Conservation (phyloP, 331 rosid genomes). For the Rosa hybrid region DNA sequence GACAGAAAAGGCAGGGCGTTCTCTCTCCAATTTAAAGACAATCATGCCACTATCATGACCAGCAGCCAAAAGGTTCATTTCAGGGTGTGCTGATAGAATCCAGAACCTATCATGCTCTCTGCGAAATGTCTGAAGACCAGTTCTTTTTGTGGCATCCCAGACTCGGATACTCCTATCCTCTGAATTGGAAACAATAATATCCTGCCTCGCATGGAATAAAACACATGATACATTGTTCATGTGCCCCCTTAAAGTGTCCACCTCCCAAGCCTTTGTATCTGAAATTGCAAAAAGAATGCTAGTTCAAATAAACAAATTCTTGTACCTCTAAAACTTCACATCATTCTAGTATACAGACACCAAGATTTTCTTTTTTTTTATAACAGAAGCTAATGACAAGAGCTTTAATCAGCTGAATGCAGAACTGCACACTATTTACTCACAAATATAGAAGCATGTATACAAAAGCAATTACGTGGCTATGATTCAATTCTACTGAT, state of each 20-base stretch:
- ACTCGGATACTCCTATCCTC: constrained; percentile 97
- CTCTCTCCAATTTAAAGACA: constrained; percentile 22
- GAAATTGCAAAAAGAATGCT: constrained; percentile 27
- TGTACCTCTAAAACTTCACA: neutral
- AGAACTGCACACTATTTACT: neutral
- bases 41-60: constrained; percentile 34
- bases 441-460: neutral
- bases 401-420: neutral
- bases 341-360: neutral
- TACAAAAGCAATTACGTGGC: neutral
- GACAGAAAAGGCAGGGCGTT: constrained; percentile 28
- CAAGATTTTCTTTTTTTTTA: neutral
- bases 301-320: neutral
- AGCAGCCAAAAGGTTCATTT: constrained; percentile 32
- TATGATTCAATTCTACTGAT: neutral
- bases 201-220: constrained; percentile 91
- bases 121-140: constrained; percentile 94
- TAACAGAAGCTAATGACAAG: neutral
- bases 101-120: constrained; percentile 28
- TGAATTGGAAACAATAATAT: constrained; percentile 90
- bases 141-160: constrained; percentile 95
- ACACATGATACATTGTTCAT: constrained; percentile 97
- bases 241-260: constrained; percentile 96
- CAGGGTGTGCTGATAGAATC: constrained; percentile 32
- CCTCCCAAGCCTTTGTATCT: constrained; percentile 99